Percentiles rank a stretch among this genome's conserved stretches.
Conservation (phyloP, 2,329 filamentous ascomycete species). For the Hypoxylon sp. region DNA sequence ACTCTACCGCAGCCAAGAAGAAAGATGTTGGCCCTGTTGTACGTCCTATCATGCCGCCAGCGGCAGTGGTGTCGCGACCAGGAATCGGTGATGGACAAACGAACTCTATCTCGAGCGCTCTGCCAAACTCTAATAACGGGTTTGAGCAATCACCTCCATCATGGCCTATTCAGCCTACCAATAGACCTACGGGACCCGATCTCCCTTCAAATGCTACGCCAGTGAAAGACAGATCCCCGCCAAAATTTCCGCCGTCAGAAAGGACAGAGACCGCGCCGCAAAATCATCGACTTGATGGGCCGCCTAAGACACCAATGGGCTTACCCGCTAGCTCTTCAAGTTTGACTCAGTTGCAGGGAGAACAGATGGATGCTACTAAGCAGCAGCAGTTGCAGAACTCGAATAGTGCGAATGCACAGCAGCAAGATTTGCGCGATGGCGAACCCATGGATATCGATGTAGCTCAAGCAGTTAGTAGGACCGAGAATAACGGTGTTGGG, state of each 20-base stretch:
- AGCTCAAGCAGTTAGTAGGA: conserved; percentile 9
- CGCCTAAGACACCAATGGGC: conserved; percentile 1
- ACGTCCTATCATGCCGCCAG: conserved; percentile 22
- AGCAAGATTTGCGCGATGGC: not conserved
- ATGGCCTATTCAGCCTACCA: conserved; percentile 14
- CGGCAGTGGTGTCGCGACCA: conserved; percentile 17
- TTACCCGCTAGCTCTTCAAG: not conserved
- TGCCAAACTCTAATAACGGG: conserved; percentile 2
- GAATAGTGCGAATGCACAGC: conserved; percentile 9
- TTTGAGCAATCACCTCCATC: conserved; percentile 18
- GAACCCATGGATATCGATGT: conserved; percentile 32
- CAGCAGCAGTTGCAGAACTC: conserved; percentile 3
- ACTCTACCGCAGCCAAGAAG: conserved; percentile 19
- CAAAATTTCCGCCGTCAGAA: conserved; percentile 4
- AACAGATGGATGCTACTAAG: conserved; percentile 7
- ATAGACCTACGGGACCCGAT: conserved; percentile 13
- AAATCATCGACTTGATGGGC: conserved; percentile 9
- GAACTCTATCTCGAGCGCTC: conserved; percentile 1
- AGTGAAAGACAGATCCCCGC: conserved; percentile 18
- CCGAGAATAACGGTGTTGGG: conserved; percentile 39
- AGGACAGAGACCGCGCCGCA: conserved; percentile 7
- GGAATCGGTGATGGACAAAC: conserved; percentile 22
- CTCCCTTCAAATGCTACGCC: conserved; percentile 1
- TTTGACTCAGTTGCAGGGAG: conserved; percentile 6
- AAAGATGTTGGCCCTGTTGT: conserved; percentile 23